These are phyloP conservation scores for Aspergillus jensenii DNA, from an alignment of 2,329 filamentous ascomycete species.

Conservation along the genomic window DNA sequence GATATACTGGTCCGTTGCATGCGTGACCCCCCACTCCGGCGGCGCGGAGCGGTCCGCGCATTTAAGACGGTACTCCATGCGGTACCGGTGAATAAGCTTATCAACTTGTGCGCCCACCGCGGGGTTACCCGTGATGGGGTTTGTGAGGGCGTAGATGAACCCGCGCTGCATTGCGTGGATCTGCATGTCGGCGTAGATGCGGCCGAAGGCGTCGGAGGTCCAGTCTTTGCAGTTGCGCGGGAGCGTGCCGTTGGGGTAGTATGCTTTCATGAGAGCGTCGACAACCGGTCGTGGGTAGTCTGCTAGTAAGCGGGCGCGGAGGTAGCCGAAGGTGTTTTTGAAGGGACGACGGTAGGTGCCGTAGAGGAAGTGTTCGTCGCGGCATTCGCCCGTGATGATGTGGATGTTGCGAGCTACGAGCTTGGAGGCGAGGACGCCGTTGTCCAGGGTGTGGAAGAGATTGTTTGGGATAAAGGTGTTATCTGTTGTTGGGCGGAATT, in stretches of 20 bases:
- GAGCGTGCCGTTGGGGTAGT: constrained; percentile 43
- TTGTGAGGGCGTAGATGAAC: constrained; percentile 46
- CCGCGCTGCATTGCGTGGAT: constrained; percentile 55
- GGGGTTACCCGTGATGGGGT: constrained; percentile 1
- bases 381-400: constrained; percentile 56
- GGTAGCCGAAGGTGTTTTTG: constrained; percentile 39
- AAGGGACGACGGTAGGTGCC: constrained; percentile 50
- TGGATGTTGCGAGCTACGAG: constrained; percentile 48
- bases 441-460: constrained; percentile 49
- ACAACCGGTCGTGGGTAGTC: constrained; percentile 52
- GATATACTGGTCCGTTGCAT: constrained; percentile 53
- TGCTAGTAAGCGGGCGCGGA: constrained; percentile 50
- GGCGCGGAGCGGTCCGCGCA: constrained; percentile 47
- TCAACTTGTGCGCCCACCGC: constrained; percentile 39
- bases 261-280: constrained; percentile 44
- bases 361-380: constrained; percentile 55
- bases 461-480: constrained; percentile 46
- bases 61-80: constrained; percentile 54
- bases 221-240: constrained; percentile 46
- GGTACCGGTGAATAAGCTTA: constrained; percentile 51
- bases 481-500: constrained; percentile 57
- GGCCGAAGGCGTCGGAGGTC: constrained; percentile 52
- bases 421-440: constrained; percentile 47
- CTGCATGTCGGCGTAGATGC: constrained; percentile 58
- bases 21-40: constrained; percentile 54